Evolutionary conservation across 2,329 filamentous ascomycete genomes (phyloP), one percentile per base, ranked within the genome.

Genomic region (Nemania sp.): DNA sequence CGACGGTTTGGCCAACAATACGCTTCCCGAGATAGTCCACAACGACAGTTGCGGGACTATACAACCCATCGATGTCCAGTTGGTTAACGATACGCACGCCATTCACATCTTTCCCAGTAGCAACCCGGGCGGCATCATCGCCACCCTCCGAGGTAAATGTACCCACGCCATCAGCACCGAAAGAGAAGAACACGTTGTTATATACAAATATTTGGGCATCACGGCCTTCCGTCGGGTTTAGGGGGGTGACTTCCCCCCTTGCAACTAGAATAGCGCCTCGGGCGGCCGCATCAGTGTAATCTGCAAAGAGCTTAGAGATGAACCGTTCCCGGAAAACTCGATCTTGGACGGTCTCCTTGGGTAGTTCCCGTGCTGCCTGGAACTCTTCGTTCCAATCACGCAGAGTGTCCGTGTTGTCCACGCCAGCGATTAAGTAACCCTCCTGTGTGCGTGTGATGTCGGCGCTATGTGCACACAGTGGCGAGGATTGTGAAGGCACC

Each of bases 321-420:
- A 99, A 82, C 34, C 95, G 88, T 77, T 99, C 95, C 32, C 95
- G 87, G 83, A 98, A 98, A 17, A 99, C 93, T 55, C 94, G 88
- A 73, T 99, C 95, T 76, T 97, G 94, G 11, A 99, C 90, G 7
- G 88, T 92, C 66, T 97, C 94, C 73, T 92, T 94, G 35, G 94
- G 93, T 65, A 99, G 84, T 76, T 99, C 95, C 70, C 92, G 89
- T 11, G 95, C 97, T 2, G 94, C 97, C 76, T 99, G 95, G 73
- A 99, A 96, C 74, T 99, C 95, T 76, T 99, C 95, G 70, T 99
- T 99, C 94, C 96, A 99, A 76, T 99, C 95, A 60, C 95, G 87
- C 65, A 99, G 81, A 4, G 92, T 97, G 73, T 99, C 95, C 0
- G 92, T 91, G 74, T 94, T 97, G 72, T 99, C 95, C 25, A 93